Evolutionary conservation across 73 alveolate genomes (phyloP).

Genomic region (Uronychia setigera): DNA sequence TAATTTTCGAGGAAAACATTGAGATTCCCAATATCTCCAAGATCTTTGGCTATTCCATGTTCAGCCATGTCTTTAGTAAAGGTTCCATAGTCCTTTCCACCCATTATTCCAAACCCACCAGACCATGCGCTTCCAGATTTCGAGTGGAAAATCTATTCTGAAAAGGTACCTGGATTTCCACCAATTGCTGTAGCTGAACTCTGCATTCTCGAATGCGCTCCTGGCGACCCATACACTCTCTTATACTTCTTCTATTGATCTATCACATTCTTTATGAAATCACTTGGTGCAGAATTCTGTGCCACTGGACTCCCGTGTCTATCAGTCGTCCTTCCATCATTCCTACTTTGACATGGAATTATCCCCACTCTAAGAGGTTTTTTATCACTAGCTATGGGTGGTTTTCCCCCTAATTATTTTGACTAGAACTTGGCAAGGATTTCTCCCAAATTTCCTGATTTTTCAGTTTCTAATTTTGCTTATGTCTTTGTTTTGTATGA

Average conservation of each 20-base stretch:
- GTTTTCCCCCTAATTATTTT: neutral
- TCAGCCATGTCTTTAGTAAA: neutral
- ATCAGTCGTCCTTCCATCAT: neutral
- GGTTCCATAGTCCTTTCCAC: neutral
- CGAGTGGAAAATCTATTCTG: neutral
- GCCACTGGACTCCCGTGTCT: neutral
- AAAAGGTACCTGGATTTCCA: too few relatives aligned
- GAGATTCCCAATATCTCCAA: constrained; percentile 9
- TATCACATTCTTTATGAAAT: neutral
- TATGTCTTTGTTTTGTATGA: neutral
- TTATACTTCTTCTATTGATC: neutral
- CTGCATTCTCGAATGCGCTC: neutral
- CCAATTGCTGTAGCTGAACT: neutral
- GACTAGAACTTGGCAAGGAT: neutral
- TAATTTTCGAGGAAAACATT: constrained; percentile 11
- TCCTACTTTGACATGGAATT: neutral
- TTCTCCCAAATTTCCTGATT: neutral
- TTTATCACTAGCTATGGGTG: too few relatives aligned
- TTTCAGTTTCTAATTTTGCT: neutral
- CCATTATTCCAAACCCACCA: too few relatives aligned
- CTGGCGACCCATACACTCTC: neutral
- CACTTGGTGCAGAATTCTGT: neutral
- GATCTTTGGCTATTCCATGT: constrained; percentile 27
- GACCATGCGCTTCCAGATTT: neutral
- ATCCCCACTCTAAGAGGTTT: too few relatives aligned